These are phyloP conservation scores for Sporobolomyces phaffii DNA, from an alignment of 768 basidiomycete genomes.

Conservation along the genomic window DNA sequence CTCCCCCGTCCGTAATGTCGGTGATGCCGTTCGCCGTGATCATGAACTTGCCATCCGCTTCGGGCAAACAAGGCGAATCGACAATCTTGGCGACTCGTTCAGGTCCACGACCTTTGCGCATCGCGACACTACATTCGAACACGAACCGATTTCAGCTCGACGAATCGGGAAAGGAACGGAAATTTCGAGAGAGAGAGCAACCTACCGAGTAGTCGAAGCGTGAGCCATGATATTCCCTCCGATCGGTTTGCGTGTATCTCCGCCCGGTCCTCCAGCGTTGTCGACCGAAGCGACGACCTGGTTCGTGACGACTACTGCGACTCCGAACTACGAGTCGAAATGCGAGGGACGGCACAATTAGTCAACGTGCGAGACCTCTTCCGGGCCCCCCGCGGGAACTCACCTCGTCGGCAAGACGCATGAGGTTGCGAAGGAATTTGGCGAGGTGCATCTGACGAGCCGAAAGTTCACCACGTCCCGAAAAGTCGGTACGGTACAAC, in stretches of 20 bases:
- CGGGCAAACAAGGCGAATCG: constrained; percentile 94
- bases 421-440: constrained; percentile 86
- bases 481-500: constrained; percentile 90
- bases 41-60: constrained; percentile 91
- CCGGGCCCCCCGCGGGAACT: constrained; percentile 36
- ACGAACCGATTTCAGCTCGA: too few species aligned
- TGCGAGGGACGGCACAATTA: too few species aligned
- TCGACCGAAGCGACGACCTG: constrained; percentile 99
- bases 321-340: constrained; percentile 67
- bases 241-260: constrained; percentile 96
- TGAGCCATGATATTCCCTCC: constrained; percentile 99
- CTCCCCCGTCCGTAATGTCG: constrained; percentile 15
- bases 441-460: constrained; percentile 93
- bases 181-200: background rate
- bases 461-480: constrained; percentile 87
- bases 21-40: constrained; percentile 33
- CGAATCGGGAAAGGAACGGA: background rate
- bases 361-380: too few species aligned
- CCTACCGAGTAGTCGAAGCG: constrained; percentile 87
- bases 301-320: constrained; percentile 94
- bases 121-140: constrained; percentile 61
- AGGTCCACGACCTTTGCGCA: constrained; percentile 85
- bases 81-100: constrained; percentile 94
- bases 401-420: constrained; percentile 93
- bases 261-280: constrained; percentile 72